Evolutionary conservation across 345 rosid species (phyloP).

Genomic region (Salix udensis): DNA sequence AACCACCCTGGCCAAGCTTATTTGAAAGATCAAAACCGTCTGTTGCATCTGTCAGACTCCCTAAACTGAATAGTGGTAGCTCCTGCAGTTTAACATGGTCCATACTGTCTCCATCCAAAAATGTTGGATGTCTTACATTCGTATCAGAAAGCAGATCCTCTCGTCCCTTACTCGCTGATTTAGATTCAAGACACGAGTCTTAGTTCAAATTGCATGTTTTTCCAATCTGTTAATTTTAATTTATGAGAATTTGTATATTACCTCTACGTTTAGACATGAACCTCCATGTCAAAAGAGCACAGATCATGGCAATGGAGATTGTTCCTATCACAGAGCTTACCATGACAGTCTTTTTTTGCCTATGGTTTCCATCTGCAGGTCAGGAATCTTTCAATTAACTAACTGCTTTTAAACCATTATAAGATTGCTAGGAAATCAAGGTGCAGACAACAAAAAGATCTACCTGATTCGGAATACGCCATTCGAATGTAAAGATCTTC

Average conservation of each 20-base stretch:
- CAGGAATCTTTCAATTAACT: not conserved
- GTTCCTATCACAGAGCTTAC: not conserved
- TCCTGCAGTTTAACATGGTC: not conserved
- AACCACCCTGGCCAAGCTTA: constrained; percentile 27
- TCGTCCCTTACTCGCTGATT: not conserved
- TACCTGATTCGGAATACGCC: constrained; percentile 5
- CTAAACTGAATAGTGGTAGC: constrained; percentile 6
- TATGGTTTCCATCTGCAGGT: not conserved
- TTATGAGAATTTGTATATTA: not conserved
- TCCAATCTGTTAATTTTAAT: too few species aligned
- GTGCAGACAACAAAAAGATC: not conserved
- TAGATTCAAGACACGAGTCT: not conserved
- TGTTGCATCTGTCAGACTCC: constrained; percentile 11
- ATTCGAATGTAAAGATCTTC: constrained; percentile 14
- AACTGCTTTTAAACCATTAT: not conserved
- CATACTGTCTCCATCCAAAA: not conserved
- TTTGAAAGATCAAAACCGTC: constrained; percentile 4
- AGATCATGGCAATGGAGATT: not conserved
- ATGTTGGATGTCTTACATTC: not conserved
- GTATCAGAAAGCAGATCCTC: not conserved
- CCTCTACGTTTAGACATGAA: not conserved
- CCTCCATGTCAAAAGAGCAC: not conserved
- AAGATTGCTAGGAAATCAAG: not conserved
- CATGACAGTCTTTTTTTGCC: not conserved
- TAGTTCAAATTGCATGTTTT: not conserved